phyloP scores from a whole-genome alignment of 1,284 basidiomycete species.

The Apiotrichum montevideense region DNA sequence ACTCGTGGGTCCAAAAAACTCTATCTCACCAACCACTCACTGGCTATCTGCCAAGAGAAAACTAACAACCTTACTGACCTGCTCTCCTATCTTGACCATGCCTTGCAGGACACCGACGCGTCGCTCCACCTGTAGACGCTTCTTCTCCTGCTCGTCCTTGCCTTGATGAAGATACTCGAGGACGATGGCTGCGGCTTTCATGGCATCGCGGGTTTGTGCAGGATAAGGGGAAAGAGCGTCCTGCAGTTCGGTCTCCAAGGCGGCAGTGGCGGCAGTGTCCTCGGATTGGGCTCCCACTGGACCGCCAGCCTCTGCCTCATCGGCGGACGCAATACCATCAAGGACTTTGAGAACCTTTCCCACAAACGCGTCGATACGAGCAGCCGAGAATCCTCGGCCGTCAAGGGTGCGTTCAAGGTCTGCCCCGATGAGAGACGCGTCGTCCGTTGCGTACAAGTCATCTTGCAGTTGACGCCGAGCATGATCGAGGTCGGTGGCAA shows the following conservation, averaged over 20 bases:
- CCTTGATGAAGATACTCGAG: slow-evolving; percentile 38
- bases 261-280: slow-evolving; percentile 6
- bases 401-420: slow-evolving; percentile 30
- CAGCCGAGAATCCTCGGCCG: slow-evolving; percentile 24
- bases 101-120: slow-evolving; percentile 42
- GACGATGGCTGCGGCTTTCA: slow-evolving; percentile 27
- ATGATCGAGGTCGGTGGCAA: slow-evolving; percentile 38
- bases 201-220: slow-evolving; percentile 35
- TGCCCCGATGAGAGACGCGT: slow-evolving; percentile 27
- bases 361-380: slow-evolving; percentile 36
- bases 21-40: slow-evolving; percentile 1
- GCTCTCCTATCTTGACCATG: slow-evolving; percentile 42
- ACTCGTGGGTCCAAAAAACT: too few species aligned
- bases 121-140: slow-evolving; percentile 36
- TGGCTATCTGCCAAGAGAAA: slow-evolving; percentile 34
- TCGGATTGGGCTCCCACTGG: background rate
- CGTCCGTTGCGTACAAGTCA: slow-evolving; percentile 38
- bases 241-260: slow-evolving; percentile 26
- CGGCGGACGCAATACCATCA: slow-evolving; percentile 41
- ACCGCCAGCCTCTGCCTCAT: slow-evolving; percentile 22
- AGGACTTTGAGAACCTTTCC: slow-evolving; percentile 41
- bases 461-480: slow-evolving; percentile 33
- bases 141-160: slow-evolving; percentile 38
- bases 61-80: slow-evolving; percentile 38
- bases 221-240: slow-evolving; percentile 23